phyloP scores from a whole-genome alignment of 73 alveolate genomes.

The Paramecium sonneborni region DNA sequence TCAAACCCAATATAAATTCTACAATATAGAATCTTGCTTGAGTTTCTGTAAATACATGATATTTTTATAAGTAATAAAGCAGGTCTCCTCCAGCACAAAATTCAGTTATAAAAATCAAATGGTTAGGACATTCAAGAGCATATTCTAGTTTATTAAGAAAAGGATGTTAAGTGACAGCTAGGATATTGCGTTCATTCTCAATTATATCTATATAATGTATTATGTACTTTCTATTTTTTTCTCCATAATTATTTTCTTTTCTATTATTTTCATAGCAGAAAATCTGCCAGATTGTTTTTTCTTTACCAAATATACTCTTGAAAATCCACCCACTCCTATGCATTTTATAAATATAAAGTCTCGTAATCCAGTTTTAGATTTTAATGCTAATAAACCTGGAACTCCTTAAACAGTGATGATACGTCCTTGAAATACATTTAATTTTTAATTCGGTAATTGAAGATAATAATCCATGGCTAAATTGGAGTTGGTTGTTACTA shows the following conservation, averaged over 20 bases:
- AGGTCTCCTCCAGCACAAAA: constrained; percentile 89
- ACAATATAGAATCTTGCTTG: constrained; percentile 79
- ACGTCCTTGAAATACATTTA: neutral
- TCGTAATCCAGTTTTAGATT: neutral
- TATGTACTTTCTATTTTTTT: constrained; percentile 68
- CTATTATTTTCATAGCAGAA: constrained; percentile 83
- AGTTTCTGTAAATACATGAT: constrained; percentile 72
- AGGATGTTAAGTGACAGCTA: constrained; percentile 75
- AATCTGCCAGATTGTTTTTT: constrained; percentile 81
- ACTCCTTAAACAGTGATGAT: neutral
- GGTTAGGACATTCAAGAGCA: constrained; percentile 82
- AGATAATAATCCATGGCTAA: constrained; percentile 52
- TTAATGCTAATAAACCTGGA: neutral
- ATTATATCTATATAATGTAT: constrained; percentile 48
- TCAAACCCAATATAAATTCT: constrained; percentile 78
- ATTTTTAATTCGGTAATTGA: constrained; percentile 29
- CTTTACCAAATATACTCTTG: constrained; percentile 79
- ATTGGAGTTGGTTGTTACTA: constrained; percentile 24
- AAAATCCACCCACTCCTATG: constrained; percentile 93
- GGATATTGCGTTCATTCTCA: constrained; percentile 71
- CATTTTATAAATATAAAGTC: constrained; percentile 71
- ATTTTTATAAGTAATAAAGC: constrained; percentile 68
- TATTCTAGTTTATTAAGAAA: constrained; percentile 81
- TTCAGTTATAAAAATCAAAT: constrained; percentile 69
- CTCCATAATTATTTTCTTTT: constrained; percentile 72